phyloP scores from a whole-genome alignment of 2,329 filamentous ascomycete genomes.

The Penicillium sp. region DNA sequence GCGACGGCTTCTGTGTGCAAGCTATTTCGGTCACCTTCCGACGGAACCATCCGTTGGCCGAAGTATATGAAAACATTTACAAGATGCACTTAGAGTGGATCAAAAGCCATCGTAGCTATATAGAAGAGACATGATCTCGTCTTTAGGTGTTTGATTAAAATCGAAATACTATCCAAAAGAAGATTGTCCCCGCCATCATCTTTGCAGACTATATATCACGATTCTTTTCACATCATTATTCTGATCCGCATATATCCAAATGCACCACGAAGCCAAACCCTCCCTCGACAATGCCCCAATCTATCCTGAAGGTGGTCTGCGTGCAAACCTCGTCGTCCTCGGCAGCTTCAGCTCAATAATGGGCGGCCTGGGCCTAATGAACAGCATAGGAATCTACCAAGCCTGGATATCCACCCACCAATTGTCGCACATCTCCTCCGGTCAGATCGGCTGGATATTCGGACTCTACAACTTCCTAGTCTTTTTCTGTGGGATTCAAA shows the following conservation, averaged over 20 bases:
- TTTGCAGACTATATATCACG: too few species aligned
- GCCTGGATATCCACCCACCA: conserved; percentile 40
- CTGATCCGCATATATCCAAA: background rate
- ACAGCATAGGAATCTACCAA: conserved; percentile 40
- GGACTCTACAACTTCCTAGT: conserved; percentile 42
- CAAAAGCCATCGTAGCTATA: background rate
- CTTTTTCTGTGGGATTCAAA: conserved; percentile 32
- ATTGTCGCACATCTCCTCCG: conserved; percentile 30
- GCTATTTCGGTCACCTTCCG: background rate
- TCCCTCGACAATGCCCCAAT: background rate
- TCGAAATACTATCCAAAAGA: background rate
- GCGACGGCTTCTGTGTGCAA: background rate
- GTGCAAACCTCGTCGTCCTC: conserved; percentile 45
- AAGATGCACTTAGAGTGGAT: background rate
- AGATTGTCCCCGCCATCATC: too few species aligned
- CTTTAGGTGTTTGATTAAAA: too few species aligned
- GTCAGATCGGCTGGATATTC: conserved; percentile 43
- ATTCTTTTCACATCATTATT: too few species aligned
- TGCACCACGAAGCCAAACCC: conserved; percentile 14
- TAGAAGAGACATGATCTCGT: background rate
- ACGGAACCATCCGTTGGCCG: background rate
- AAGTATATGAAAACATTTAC: background rate
- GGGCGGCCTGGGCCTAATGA: conserved; percentile 42
- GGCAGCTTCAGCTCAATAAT: conserved; percentile 44
- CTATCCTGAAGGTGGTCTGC: conserved; percentile 43